These are phyloP conservation scores for Coemansia sp. DNA, from an alignment of 192 early-diverging fungal genomes.

Conservation along the genomic window DNA sequence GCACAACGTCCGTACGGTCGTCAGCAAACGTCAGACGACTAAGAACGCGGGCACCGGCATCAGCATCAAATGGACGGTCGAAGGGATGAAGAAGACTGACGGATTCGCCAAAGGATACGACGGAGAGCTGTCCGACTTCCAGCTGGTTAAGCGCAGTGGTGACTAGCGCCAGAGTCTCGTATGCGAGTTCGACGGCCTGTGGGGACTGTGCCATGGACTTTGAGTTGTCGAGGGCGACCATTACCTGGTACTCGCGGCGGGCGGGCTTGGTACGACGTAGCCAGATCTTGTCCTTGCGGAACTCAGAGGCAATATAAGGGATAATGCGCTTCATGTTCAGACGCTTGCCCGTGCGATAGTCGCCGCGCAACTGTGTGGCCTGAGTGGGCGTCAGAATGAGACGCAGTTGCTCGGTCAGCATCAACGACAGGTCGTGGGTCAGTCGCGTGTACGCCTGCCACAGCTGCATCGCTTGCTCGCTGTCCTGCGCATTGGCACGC, in stretches of 20 bases:
- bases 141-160: slow-evolving; percentile 90
- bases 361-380: slow-evolving; percentile 94
- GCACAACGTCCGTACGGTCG: slow-evolving; percentile 81
- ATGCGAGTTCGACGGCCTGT: slow-evolving; percentile 81
- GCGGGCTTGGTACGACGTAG: slow-evolving; percentile 93
- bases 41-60: slow-evolving; percentile 89
- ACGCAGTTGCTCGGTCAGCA: slow-evolving; percentile 92
- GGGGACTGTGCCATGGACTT: slow-evolving; percentile 89
- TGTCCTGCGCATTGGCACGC: slow-evolving; percentile 62
- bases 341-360: slow-evolving; percentile 97
- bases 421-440: slow-evolving; percentile 87
- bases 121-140: slow-evolving; percentile 90
- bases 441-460: slow-evolving; percentile 90
- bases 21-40: slow-evolving; percentile 90
- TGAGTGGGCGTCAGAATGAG: slow-evolving; percentile 96
- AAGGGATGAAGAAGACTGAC: slow-evolving; percentile 92
- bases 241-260: slow-evolving; percentile 96
- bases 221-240: slow-evolving; percentile 97
- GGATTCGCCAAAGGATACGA: slow-evolving; percentile 89
- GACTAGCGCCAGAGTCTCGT: slow-evolving; percentile 90
- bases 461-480: slow-evolving; percentile 60
- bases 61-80: slow-evolving; percentile 84
- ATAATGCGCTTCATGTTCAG: slow-evolving; percentile 99
- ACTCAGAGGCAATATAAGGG: slow-evolving; percentile 97
- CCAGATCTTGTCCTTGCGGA: slow-evolving; percentile 99